These are phyloP conservation scores for Elongisporangium anandrum DNA, from an alignment of 352 stramenopile genomes.

Conservation along the genomic window DNA sequence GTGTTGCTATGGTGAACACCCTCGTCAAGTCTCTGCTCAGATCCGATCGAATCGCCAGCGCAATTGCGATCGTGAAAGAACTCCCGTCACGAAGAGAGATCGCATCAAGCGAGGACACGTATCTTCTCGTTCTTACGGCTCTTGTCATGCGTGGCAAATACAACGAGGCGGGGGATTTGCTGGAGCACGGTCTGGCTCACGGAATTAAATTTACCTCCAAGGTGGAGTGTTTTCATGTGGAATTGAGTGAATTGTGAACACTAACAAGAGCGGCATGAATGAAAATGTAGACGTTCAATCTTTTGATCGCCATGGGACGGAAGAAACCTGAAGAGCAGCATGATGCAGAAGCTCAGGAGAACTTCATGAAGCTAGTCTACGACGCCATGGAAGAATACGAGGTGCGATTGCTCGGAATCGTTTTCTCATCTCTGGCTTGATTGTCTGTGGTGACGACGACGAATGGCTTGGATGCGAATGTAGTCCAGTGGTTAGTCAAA, in stretches of 20 bases:
- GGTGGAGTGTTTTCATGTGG: not conserved
- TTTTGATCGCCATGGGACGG: not conserved
- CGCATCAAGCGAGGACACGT: not conserved
- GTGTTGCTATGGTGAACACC: not conserved
- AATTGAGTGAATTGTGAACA: not conserved
- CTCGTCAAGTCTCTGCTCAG: not conserved
- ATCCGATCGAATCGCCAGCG: not conserved
- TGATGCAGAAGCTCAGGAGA: not conserved
- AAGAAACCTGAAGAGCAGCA: not conserved
- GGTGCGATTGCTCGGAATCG: not conserved
- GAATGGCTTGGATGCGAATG: not conserved
- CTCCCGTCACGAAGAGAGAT: not conserved
- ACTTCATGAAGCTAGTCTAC: not conserved
- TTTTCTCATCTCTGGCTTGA: not conserved
- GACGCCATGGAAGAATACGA: not conserved
- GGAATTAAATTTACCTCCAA: not conserved
- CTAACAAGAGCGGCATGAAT: not conserved
- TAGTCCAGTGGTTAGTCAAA: not conserved
- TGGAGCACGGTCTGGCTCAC: not conserved
- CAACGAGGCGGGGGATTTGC: not conserved
- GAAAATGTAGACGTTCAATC: not conserved
- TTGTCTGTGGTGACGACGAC: not conserved
- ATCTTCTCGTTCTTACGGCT: not conserved
- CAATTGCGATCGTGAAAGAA: not conserved
- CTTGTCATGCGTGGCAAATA: not conserved